Base-by-base conservation (phyloP, 192 early-diverging fungal species). In the Coemansia sp. region DNA sequence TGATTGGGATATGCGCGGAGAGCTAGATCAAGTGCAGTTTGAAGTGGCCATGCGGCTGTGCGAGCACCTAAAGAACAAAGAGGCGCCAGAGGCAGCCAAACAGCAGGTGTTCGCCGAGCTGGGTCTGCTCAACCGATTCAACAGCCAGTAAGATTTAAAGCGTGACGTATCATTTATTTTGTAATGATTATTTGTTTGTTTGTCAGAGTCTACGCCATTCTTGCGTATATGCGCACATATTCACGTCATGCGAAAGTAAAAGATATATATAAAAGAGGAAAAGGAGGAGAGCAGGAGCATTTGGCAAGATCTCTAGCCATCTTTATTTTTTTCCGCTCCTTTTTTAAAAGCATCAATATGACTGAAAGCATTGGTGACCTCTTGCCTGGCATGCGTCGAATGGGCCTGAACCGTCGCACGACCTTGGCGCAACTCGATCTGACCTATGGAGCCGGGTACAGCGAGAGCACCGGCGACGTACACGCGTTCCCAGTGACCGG, bases 1-100 rank as follows among this genome's bases (percentile, higher is more conserved):
- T 20, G 93, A 95, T 65, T 93, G 92, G 92, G 90, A 92, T 65
- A 70, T 74, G 22, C 89, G 92, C 65, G 94, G 94, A n/a, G 93
- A 92, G 60, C 77, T 95, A 70, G 92, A 94, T 61, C 65, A 85
- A 47, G 94, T 95, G 64, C 91, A 95, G 81, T 95, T 95, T 75
- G 85, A 89, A 39, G 92, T 93, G 3, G 91, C 92, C 1, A 93
- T 95, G 92, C 90, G 92, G 70, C 67, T 93, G 24, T 84, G 82
- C 65, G 77, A 79, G 70, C 82, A 55, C 7, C 70, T 84, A 12
- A 71, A 71, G 39, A 76, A 71, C 46, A 65, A 72, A 1, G 74
- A 73, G 78, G 64, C 70, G 39, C 60, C 76, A 10, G 82, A 73
- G 20, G 29, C 38, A 0, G 73, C 82, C 40, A 72, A 52, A 49